These are phyloP conservation scores for Pythium monospermum DNA, from an alignment of 352 stramenopile genomes.

Conservation along the genomic window DNA sequence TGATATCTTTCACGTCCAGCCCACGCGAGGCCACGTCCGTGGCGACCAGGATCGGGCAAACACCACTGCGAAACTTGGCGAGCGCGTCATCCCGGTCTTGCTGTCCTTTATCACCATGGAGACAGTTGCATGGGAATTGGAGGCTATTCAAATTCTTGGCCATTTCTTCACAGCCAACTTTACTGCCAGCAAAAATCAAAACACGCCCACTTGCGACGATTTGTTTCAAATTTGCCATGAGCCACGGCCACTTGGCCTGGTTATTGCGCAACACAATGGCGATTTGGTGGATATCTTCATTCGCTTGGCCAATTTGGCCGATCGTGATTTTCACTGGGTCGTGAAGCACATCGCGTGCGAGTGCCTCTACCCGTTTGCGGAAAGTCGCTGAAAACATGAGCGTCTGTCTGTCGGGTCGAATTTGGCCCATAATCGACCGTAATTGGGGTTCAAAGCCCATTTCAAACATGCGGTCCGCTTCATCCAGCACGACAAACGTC, in stretches of 20 bases:
- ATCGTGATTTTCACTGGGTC: slow-evolving; percentile 83
- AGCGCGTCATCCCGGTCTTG: slow-evolving; percentile 67
- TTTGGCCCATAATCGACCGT: slow-evolving; percentile 73
- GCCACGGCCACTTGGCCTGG: slow-evolving; percentile 84
- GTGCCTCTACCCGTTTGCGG: slow-evolving; percentile 51
- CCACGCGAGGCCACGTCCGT: slow-evolving; percentile 86
- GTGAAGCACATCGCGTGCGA: slow-evolving; percentile 75
- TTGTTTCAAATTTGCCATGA: slow-evolving; percentile 50
- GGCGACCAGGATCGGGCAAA: slow-evolving; percentile 69
- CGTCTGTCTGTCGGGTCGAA: slow-evolving; percentile 81
- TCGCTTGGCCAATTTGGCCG: slow-evolving; percentile 75
- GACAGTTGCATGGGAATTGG: slow-evolving; percentile 33
- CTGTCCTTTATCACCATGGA: slow-evolving; percentile 83
- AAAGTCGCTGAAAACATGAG: slow-evolving; percentile 89
- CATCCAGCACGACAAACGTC: slow-evolving; percentile 86
- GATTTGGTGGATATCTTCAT: slow-evolving; percentile 87
- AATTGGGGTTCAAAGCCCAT: slow-evolving; percentile 86
- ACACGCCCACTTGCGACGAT: slow-evolving; percentile 72
- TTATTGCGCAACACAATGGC: slow-evolving; percentile 70
- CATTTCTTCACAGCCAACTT: slow-evolving; percentile 81
- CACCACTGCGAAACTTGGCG: slow-evolving; percentile 54
- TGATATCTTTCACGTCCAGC: slow-evolving; percentile 88
- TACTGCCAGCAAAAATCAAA: slow-evolving; percentile 85
- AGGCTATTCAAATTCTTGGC: slow-evolving; percentile 55
- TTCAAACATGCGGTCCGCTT: slow-evolving; percentile 88